phyloP scores from a whole-genome alignment of 352 stramenopile genomes.

The Phytophthora hybrid region DNA sequence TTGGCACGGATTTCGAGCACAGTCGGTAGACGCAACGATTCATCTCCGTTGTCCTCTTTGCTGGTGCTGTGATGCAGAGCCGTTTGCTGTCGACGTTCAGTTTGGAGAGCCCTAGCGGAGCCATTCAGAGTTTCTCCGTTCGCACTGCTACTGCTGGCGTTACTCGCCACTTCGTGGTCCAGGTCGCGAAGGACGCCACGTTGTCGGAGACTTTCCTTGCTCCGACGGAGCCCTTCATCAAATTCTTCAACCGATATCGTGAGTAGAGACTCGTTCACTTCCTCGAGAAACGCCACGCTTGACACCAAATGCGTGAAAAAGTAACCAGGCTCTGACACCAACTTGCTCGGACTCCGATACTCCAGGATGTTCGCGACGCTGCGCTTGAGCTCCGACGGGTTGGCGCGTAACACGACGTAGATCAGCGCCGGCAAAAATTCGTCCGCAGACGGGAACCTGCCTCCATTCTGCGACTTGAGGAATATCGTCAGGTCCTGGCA shows the following conservation, averaged over 20 bases:
- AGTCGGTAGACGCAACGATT: conserved; percentile 31
- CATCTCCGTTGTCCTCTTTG: conserved; percentile 16
- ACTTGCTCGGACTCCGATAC: conserved; percentile 69
- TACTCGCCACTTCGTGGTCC: conserved; percentile 35
- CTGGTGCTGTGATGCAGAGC: not conserved
- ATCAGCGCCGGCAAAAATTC: conserved; percentile 94
- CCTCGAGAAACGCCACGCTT: conserved; percentile 81
- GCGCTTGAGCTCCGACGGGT: conserved; percentile 84
- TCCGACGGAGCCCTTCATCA: conserved; percentile 56
- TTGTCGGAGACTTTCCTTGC: conserved; percentile 35
- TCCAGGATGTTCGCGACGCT: conserved; percentile 90
- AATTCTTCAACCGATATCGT: conserved; percentile 84
- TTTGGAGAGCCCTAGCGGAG: conserved; percentile 14
- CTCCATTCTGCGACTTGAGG: conserved; percentile 53
- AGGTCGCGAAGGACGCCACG: conserved; percentile 19
- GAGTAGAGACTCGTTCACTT: conserved; percentile 72
- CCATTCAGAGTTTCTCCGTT: conserved; percentile 2
- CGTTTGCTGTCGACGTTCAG: conserved; percentile 20
- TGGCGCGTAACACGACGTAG: conserved; percentile 88
- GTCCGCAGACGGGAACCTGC: conserved; percentile 85
- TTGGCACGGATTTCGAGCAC: conserved; percentile 56
- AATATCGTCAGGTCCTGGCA: conserved; percentile 81
- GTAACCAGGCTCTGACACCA: conserved; percentile 92
- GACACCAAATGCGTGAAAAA: conserved; percentile 93
- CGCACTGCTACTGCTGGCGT: conserved; percentile 19